Evolutionary conservation across 768 basidiomycete genomes (phyloP).

Genomic region (Trametes cinnabarina): DNA sequence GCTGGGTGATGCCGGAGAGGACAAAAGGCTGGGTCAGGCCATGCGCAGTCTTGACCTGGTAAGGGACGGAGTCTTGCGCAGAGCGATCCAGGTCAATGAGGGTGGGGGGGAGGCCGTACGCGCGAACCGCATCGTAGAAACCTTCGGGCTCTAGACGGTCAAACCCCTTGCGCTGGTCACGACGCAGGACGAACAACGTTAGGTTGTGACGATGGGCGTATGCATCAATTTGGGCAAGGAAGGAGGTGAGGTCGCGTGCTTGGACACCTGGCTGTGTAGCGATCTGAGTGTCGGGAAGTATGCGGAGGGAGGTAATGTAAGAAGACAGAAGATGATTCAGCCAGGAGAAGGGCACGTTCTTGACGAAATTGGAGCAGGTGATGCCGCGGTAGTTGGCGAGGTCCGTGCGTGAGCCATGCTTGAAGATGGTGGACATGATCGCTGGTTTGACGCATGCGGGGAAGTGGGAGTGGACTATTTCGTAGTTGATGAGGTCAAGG

Average conservation of each 20-base stretch:
- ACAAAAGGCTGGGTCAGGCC: constrained; percentile 25
- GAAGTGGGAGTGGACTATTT: constrained; percentile 24
- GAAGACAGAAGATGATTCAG: constrained; percentile 25
- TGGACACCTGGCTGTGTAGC: background rate
- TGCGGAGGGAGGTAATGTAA: constrained; percentile 19
- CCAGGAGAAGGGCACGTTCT: constrained; percentile 31
- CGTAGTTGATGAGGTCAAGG: constrained; percentile 30
- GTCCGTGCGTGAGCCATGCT: constrained; percentile 24
- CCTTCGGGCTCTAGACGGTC: background rate
- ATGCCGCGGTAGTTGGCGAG: constrained; percentile 33
- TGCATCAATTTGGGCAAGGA: background rate
- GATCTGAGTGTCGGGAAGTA: background rate
- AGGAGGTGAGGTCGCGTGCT: background rate
- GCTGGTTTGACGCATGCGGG: constrained; percentile 29
- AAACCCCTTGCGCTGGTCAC: background rate
- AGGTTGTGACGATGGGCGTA: background rate
- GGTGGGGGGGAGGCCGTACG: background rate
- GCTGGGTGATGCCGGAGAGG: constrained; percentile 29
- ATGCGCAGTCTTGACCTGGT: constrained; percentile 25
- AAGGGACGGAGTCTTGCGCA: background rate
- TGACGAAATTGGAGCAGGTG: constrained; percentile 25
- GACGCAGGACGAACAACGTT: background rate
- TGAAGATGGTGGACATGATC: constrained; percentile 31
- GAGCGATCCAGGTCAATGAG: background rate
- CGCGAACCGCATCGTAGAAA: background rate